Base-by-base conservation (phyloP, 805 yeast species). In the Hanseniaspora taiwanica region DNA sequence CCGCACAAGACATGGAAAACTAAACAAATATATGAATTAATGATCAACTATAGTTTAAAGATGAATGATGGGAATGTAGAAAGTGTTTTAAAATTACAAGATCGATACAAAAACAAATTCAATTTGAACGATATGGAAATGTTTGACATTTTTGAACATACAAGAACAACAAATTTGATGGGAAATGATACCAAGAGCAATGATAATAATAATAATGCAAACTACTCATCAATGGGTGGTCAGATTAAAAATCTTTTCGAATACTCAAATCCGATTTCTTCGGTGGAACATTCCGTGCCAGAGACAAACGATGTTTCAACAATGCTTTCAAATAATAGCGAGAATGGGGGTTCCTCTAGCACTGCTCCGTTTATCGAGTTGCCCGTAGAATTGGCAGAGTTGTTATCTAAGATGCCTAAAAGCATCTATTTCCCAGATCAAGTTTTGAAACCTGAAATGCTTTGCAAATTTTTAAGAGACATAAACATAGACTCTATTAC, bases 11-110 rank as follows among this genome's bases (percentile, higher is more conserved):
- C 10, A 47, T 37, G 33, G 49, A 53, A 29, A 36, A 51, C 74
- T 45, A 63, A 68, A 40, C 62, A 60, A 31, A 62, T 81, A 29
- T 76, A 69, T 49, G 72, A 72, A 40, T 63, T 68, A 35, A 82
- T 80, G 59, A 69, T 82, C 37, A 64, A 69, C 38, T 79, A 78
- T 53, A 93, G 87, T 46, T 66, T 80, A 2, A 70, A 69, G 40
- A 77, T 72, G 17, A 29, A 29, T 53, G 23, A 20, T 18, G 83
- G 89, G 27, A 86, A 80, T 48, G 58, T 82, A 18, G 70, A 72
- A 35, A 79, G 82, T 12, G 76, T 86, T 5, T 63, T 69, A 37
- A 68, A 73, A 38, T 67, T 89, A 36, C 86, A 82, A 46, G 67
- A 65, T 42, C 70, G 93, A 45, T 86, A 70, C 56, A 62, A 68